Evolutionary conservation across 2,329 filamentous ascomycete species (phyloP), one percentile per base, ranked within the genome.

Genomic region (Claviceps fusiformis): DNA sequence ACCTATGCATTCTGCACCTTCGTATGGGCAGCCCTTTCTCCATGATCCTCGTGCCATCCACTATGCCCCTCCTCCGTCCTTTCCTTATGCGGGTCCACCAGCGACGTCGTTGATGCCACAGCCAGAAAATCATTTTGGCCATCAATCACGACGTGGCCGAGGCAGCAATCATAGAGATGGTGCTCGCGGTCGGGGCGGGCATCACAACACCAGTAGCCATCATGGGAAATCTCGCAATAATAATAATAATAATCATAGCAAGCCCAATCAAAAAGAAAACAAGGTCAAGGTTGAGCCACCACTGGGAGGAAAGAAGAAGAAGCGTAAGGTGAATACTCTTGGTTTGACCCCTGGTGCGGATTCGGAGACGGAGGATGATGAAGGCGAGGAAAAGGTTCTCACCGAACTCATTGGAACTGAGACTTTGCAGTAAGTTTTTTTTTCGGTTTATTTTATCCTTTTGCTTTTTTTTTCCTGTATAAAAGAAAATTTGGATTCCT

Each of bases 301-400:
- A 51, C 70, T 76, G 62, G 71, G 72, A 29, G 75, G 74, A 56
- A 85, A 83, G 67, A 85, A 83, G 67, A 87, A 87, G 74, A 86
- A 85, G 73, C 79, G 83, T 56, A 85, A 83, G 71, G 81, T 81
- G 44, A 87, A 87, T 61, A 83, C 82, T 1, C 75, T 90, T 29
- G 87, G 87, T 39, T 73, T 91, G 51, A 87, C 83, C 9, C 83
- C 85, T 17, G 80, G 79, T 33, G 78, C 82, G 61, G 78, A 81
- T 53, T 82, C 77, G 52, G 80, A 81, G 58, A 76, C 78, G 4
- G 84, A 86, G 55, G 83, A 86, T 50, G 82, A 84, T 54, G 80
- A 86, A 58, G 74, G 81, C 54, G 86, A 90, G 62, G 87, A 92
- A 69, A 85, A 87, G 70, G 76, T 80, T 60, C 72, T 78, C 56